Base-by-base conservation (phyloP, 1,284 basidiomycete species). In the Ganoderma leucocontextum region DNA sequence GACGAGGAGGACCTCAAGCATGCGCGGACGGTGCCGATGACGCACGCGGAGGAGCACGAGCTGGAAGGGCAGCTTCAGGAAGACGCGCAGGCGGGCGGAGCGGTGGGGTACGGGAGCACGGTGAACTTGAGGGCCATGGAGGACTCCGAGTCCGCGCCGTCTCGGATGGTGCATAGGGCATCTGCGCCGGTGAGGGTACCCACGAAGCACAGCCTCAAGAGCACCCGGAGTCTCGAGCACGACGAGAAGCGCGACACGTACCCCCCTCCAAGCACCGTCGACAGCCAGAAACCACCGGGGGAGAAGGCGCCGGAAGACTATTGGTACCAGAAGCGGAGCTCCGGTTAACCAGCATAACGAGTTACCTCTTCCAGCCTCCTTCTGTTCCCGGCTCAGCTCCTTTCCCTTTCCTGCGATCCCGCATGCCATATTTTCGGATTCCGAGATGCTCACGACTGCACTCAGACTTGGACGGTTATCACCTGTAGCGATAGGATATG, bases 11-110 rank as follows among this genome's bases (percentile, higher is more conserved):
- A 39, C 49, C n/a, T 72, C 39, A 73, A 69, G 64, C 73, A 76
- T 60, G 75, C 72, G 80, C 86, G 68, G 82, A 85, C 69, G 80
- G 84, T 78, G 73, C 80, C 64, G n/a, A 44, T 70, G 15, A 69
- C 70, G 25, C 62, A 61, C 15, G 66, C 47, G 10, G 71, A 75
- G 49, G 68, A 69, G 59, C 15, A 7, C n/a, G n/a, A 25, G 35
- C 29, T 55, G 52, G 38, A 29, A n/a, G 57, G 7, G 57, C 29
- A 13, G 15, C 17, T 19, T 1, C 35, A 22, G 36, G 36, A 39
- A 39, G 58, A 47, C 19, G 55, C 13, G 29, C 29, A 39, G 39
- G 22, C 22, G 47, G 36, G 41, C 22, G 52, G 17, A 10, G 25
- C 10, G 44, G 52, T 7, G 25, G 62, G 13, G 29, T 44, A 59